Percentiles rank a stretch among this genome's conserved stretches.
phyloP scores from a whole-genome alignment of 2,329 filamentous ascomycete genomes.

The Apiospora saccharicola region DNA sequence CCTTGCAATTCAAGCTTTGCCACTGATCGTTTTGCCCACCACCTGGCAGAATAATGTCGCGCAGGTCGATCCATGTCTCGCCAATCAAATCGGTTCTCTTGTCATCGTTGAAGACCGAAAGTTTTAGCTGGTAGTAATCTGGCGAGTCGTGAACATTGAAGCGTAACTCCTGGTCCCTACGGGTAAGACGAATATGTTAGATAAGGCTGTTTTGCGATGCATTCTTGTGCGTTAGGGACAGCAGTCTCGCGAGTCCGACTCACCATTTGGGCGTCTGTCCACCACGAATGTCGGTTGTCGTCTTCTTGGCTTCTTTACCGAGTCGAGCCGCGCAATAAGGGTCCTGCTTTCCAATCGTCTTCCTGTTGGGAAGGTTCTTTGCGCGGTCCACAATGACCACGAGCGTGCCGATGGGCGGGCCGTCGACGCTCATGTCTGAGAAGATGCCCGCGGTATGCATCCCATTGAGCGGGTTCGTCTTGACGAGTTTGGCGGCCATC shows the following conservation, averaged over 20 bases:
- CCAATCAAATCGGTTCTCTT: constrained; percentile 97
- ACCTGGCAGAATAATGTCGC: constrained; percentile 80
- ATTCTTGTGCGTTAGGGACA: background rate
- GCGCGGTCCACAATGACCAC: constrained; percentile 92
- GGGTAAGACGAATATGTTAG: constrained; percentile 12
- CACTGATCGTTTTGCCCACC: constrained; percentile 95
- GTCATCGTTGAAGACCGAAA: constrained; percentile 97
- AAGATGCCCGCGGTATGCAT: constrained; percentile 92
- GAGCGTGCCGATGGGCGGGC: constrained; percentile 90
- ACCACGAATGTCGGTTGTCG: constrained; percentile 89
- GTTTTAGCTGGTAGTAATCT: constrained; percentile 94
- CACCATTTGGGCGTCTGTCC: constrained; percentile 97
- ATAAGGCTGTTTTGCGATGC: background rate
- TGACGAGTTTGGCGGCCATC: constrained; percentile 62
- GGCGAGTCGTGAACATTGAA: constrained; percentile 96
- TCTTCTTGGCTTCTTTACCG: constrained; percentile 98
- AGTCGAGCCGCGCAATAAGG: constrained; percentile 94
- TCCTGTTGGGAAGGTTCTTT: constrained; percentile 95
- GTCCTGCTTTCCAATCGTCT: constrained; percentile 98
- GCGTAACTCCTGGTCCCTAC: constrained; percentile 95
- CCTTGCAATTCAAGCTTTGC: constrained; percentile 86
- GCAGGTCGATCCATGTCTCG: constrained; percentile 88
- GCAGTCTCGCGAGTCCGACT: constrained; percentile 40
- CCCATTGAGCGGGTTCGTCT: constrained; percentile 63
- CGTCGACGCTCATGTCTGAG: constrained; percentile 91